Evolutionary conservation across 169 alveolate species (phyloP).

Genomic region (Besnoitia besnoiti): DNA sequence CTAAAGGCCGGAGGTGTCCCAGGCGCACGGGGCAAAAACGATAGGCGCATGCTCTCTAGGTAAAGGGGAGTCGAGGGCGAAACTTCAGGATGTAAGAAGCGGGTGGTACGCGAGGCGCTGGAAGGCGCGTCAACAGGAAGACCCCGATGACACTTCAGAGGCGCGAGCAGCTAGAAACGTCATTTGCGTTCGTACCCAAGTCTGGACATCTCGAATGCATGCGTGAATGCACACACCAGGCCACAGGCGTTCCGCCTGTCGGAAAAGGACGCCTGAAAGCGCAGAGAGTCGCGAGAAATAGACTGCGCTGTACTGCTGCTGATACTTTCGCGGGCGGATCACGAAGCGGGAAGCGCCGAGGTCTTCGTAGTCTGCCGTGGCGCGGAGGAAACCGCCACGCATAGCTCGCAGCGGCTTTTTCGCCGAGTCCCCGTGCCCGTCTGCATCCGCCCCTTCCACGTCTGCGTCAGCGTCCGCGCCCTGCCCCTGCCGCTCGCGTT

Average conservation of each 20-base stretch:
- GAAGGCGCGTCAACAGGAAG: no score
- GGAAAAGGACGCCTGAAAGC: not conserved
- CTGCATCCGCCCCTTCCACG: not conserved
- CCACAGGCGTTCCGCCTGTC: not conserved
- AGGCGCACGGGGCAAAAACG: no score
- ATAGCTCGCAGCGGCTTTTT: not conserved
- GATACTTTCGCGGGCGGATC: not conserved
- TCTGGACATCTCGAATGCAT: conserved; percentile 20
- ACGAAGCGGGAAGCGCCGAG: not conserved
- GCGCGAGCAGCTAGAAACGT: no score
- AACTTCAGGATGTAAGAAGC: no score
- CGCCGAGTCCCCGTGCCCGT: not conserved
- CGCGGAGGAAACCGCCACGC: not conserved
- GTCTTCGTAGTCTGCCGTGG: conserved; percentile 27
- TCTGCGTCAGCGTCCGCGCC: not conserved
- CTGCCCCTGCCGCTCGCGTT: not conserved
- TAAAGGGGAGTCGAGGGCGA: no score
- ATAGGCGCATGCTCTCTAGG: no score
- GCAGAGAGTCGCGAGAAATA: conserved; percentile 24
- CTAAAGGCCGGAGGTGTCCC: no score
- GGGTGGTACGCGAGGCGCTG: no score
- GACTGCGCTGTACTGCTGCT: conserved; percentile 34
- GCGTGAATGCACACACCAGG: conserved; percentile 26
- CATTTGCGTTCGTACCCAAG: not conserved
- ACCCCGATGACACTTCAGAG: no score